Base-by-base conservation (phyloP, 805 yeast genomes). In the Candida tallmaniae region DNA sequence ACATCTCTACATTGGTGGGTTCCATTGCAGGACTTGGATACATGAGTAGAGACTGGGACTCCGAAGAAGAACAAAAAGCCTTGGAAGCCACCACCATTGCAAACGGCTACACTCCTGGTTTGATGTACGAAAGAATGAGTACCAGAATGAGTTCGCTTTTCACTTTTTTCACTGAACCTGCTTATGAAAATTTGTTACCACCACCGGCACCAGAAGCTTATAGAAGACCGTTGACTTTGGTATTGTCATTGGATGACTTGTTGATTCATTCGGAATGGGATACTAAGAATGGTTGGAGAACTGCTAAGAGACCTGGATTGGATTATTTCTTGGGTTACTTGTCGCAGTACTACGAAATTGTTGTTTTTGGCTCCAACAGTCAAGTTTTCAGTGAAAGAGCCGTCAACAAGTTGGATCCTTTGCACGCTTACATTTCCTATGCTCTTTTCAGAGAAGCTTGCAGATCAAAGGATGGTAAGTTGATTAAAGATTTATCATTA, bases 231-330 rank as follows among this genome's bases (percentile, higher is more conserved):
- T 63, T 84, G 55, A 93, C 99, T 3, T 69, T 93, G 45, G 97
- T 93, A 6, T 60, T 93, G 48, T 80, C 85, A 20, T 73, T 93
- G 51, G 98, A 93, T 50, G 98, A 93, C 52, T 66, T 93, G 40
- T 73, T 93, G 54, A 77, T 90, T 38, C 96, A 93, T 58, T 80
- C 95, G 25, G 85, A 83, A 43, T 93, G 98, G 98, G 76, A 85
- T 38, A 77, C 86, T 47, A 78, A 85, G 60, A 73, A 78, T 55
- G 98, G 98, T 35, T 93, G 99, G 99, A 81, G 93, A 66, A 90
- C 97, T 11, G 97, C 96, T 20, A 93, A 93, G 71, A 86, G 99
- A 68, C 97, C 98, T 22, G 99, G 98, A 43, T 80, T 87, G 41
- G 98, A 94, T 61, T 93, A 93, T 69, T 93, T 93, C 65, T 68